phyloP scores from a whole-genome alignment of 768 basidiomycete species.

The Neoboletus magnificus region DNA sequence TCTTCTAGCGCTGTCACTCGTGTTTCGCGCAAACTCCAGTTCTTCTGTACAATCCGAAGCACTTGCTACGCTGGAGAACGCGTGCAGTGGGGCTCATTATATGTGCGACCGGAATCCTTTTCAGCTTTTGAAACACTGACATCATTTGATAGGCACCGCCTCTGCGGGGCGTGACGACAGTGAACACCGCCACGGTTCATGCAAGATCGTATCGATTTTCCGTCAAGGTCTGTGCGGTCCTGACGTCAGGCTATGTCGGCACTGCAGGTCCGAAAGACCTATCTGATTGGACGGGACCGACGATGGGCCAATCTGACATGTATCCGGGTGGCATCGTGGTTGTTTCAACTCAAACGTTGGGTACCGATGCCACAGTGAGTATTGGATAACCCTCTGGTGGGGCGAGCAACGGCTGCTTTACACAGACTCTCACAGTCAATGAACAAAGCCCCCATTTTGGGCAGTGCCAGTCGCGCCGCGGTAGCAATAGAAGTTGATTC shows the following conservation, averaged over 20 bases:
- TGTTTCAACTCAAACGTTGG: background rate
- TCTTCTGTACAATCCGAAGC: slow-evolving; percentile 13
- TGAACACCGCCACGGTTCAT: background rate
- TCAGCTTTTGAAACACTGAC: slow-evolving; percentile 18
- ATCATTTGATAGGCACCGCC: slow-evolving; percentile 24
- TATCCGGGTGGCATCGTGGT: background rate
- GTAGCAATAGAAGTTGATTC: slow-evolving; percentile 8
- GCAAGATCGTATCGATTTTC: slow-evolving; percentile 8
- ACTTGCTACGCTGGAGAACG: slow-evolving; percentile 8
- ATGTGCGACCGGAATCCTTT: slow-evolving; percentile 9
- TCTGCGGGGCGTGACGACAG: slow-evolving; percentile 9
- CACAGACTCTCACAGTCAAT: background rate
- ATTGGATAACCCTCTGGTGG: background rate
- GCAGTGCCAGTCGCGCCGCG: background rate
- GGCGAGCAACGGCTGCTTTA: background rate
- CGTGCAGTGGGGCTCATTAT: slow-evolving; percentile 14
- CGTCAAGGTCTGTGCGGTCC: slow-evolving; percentile 17
- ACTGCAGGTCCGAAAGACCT: background rate
- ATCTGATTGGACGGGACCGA: background rate
- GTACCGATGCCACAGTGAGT: background rate
- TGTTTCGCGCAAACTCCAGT: background rate
- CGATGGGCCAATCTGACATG: background rate
- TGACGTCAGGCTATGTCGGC: slow-evolving; percentile 24
- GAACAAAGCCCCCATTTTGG: background rate
- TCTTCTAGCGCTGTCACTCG: slow-evolving; percentile 12